Base-by-base conservation (phyloP, 805 yeast species). In the Danielia reshetovae region DNA sequence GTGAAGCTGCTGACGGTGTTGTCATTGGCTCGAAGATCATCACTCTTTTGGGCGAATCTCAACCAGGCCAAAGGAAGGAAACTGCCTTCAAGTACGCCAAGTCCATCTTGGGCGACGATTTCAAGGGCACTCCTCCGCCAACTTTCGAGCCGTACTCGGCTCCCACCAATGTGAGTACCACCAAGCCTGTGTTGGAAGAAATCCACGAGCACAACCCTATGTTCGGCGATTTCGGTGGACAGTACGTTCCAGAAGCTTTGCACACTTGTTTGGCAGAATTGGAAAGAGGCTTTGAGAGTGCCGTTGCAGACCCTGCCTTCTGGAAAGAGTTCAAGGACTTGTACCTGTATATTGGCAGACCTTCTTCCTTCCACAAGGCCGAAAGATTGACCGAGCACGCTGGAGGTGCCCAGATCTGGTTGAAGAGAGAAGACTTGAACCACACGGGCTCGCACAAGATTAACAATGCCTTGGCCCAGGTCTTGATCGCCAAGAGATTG, bases 191-290 rank as follows among this genome's bases (percentile, higher is more conserved):
- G 7, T 63, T 68, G 23, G 69, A 69, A 38, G 93, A 83, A 58
- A 40, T 45, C 4, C 93, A 84, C 55, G 74, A 77, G 43, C 84
- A 75, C 56, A 74, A 79, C 47, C 82, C 90, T 38, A 73, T 83
- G 43, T 90, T 90, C 52, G 99, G 97, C 54, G 88, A 79, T 32
- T 94, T 87, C 56, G 99, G 99, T 59, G 99, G 99, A 40, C 98
- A 93, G 68, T 93, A 87, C 56, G 98, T 93, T 26, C 99, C 99
- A 25, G 99, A 93, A 69, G 86, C 95, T 15, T 68, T 93, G 54
- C 90, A 89, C 63, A 77, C 95, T 28, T 90, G 97, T 68, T 72
- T 93, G 49, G 75, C 79, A 42, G 95, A 93, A 65, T 74, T 93
- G 38, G 98, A 93, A 67, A 68, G 59, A 35, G 97, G 87, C 4